phyloP scores from a whole-genome alignment of 2,329 filamentous ascomycete genomes.

The Cladophialophora yegresii region DNA sequence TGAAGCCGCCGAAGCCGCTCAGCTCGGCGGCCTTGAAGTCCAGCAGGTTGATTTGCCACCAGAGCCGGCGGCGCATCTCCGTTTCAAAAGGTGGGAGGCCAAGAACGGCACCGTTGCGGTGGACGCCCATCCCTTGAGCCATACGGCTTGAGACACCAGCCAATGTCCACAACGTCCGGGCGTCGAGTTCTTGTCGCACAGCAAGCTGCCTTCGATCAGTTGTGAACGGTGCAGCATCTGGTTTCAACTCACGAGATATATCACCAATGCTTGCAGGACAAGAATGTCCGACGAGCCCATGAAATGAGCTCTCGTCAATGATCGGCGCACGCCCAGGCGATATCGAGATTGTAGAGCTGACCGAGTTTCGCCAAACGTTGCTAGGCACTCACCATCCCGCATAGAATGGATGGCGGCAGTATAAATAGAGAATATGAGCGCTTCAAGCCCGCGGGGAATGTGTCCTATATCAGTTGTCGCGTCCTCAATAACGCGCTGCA shows the following conservation, averaged over 20 bases:
- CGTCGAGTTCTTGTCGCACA: conserved; percentile 46
- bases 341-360: conserved; percentile 46
- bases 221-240: not conserved
- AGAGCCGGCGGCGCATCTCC: conserved; percentile 44
- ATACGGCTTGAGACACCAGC: conserved; percentile 46
- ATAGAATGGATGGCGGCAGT: conserved; percentile 61
- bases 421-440: conserved; percentile 70
- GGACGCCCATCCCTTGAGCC: conserved; percentile 40
- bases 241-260: conserved; percentile 1
- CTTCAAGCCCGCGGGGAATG: conserved; percentile 61
- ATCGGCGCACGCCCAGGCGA: conserved; percentile 51
- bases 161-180: conserved; percentile 49
- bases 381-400: conserved; percentile 55
- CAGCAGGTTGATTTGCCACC: conserved; percentile 50
- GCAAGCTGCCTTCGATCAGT: conserved; percentile 36
- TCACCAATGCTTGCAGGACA: conserved; percentile 54
- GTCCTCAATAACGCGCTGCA: conserved; percentile 66
- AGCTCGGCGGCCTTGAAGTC: conserved; percentile 42
- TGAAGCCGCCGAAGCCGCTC: conserved; percentile 33
- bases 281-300: conserved; percentile 48
- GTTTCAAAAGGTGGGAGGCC: conserved; percentile 54
- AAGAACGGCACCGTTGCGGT: conserved; percentile 49
- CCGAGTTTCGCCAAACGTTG: conserved; percentile 44
- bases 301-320: conserved; percentile 49
- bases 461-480: conserved; percentile 59